phyloP scores from a whole-genome alignment of 2,329 filamentous ascomycete species.

The Xylaria digitata region DNA sequence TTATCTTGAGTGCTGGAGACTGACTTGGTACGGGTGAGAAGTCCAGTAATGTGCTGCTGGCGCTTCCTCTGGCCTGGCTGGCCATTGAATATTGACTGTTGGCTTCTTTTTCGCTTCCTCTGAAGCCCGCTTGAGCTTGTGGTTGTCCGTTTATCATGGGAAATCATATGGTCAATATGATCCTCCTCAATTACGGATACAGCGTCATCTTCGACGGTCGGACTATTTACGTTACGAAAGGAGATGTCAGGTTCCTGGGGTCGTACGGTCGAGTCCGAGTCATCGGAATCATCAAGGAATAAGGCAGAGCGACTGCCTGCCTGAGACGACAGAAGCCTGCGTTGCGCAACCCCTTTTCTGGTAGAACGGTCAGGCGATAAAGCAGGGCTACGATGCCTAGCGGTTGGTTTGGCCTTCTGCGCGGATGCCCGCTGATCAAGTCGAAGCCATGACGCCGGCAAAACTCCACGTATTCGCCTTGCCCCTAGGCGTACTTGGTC shows the following conservation, averaged over 20 bases:
- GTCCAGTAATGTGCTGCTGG: slow-evolving; percentile 49
- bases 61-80: slow-evolving; percentile 42
- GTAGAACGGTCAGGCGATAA: slow-evolving; percentile 54
- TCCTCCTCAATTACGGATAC: slow-evolving; percentile 63
- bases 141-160: slow-evolving; percentile 56
- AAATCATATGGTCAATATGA: slow-evolving; percentile 62
- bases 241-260: slow-evolving; percentile 33
- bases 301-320: slow-evolving; percentile 49
- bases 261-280: slow-evolving; percentile 48
- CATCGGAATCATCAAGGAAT: slow-evolving; percentile 62
- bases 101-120: slow-evolving; percentile 48
- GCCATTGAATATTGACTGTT: slow-evolving; percentile 50
- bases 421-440: slow-evolving; percentile 62
- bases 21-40: slow-evolving; percentile 41
- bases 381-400: slow-evolving; percentile 49
- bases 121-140: slow-evolving; percentile 43
- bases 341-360: slow-evolving; percentile 63
- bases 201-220: slow-evolving; percentile 51
- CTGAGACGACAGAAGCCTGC: slow-evolving; percentile 51
- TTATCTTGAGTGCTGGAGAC: slow-evolving; percentile 26
- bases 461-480: slow-evolving; percentile 67
- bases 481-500: slow-evolving; percentile 46
- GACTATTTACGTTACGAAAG: slow-evolving; percentile 25
- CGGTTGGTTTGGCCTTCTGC: slow-evolving; percentile 48
- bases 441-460: slow-evolving; percentile 75